Percentiles rank a stretch among this genome's conserved stretches.
Conservation (phyloP, 345 rosid genomes). For the Melaleuca quinquenervia region DNA sequence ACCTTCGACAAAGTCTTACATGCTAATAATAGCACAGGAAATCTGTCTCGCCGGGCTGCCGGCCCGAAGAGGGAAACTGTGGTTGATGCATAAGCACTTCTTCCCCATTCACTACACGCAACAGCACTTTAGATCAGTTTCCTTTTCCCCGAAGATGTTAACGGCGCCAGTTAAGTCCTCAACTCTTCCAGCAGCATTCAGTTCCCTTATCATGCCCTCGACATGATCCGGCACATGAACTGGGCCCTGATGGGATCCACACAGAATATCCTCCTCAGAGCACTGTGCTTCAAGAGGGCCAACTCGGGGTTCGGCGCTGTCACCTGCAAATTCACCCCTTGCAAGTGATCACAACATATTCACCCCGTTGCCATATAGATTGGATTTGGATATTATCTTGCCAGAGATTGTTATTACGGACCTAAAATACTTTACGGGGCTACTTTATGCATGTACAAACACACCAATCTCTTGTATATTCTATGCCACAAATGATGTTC, state of each 20-base stretch:
- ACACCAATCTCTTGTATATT: not conserved
- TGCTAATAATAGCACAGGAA: not conserved
- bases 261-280: slow-evolving; percentile 39
- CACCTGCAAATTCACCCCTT: slow-evolving; percentile 28
- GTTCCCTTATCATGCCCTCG: slow-evolving; percentile 40
- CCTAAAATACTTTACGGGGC: not conserved
- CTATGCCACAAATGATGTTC: not conserved
- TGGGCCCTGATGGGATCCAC: slow-evolving; percentile 54
- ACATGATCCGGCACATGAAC: slow-evolving; percentile 39
- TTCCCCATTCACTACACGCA: not conserved
- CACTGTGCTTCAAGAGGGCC: slow-evolving; percentile 55
- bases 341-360: not conserved
- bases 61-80: not conserved
- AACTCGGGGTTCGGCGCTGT: slow-evolving; percentile 35
- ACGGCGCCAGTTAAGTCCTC: slow-evolving; percentile 16
- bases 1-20: not conserved
- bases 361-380: not conserved
- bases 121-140: not conserved
- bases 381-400: not conserved
- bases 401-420: not conserved
- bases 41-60: too few species aligned
- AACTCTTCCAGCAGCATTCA: slow-evolving; percentile 64
- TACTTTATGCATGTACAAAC: not conserved
- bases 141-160: not conserved
- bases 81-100: not conserved